Conservation (phyloP, 2,329 filamentous ascomycete species). For the Aspergillus ochraceoroseus region DNA sequence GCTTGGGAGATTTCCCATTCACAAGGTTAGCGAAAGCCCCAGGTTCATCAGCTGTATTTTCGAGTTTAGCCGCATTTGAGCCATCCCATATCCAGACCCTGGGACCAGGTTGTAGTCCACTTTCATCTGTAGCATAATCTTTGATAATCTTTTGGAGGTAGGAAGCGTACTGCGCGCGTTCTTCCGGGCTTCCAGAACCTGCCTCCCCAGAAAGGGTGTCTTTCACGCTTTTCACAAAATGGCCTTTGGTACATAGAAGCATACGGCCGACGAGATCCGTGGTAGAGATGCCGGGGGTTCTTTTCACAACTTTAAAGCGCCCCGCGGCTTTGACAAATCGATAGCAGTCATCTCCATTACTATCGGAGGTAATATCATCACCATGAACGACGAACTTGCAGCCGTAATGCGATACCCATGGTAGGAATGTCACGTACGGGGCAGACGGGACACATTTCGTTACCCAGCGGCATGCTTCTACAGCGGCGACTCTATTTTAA, state of each 20-base stretch:
- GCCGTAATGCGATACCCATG: constrained; percentile 92
- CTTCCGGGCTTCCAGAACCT: constrained; percentile 63
- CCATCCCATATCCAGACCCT: constrained; percentile 79
- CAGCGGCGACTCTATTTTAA: constrained; percentile 65
- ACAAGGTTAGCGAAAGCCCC: constrained; percentile 66
- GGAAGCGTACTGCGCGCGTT: constrained; percentile 58
- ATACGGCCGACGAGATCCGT: constrained; percentile 98
- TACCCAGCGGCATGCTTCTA: constrained; percentile 92
- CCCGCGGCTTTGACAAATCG: constrained; percentile 92
- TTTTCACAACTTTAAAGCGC: constrained; percentile 93
- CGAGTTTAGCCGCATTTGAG: constrained; percentile 34
- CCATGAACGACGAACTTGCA: constrained; percentile 95
- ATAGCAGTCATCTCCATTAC: constrained; percentile 91
- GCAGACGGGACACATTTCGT: constrained; percentile 77
- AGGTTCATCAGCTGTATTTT: constrained; percentile 51
- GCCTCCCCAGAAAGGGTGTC: constrained; percentile 65
- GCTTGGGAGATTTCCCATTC: constrained; percentile 63
- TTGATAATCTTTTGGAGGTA: constrained; percentile 72
- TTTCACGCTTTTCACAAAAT: constrained; percentile 81
- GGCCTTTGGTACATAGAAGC: constrained; percentile 89
- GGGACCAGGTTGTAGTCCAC: constrained; percentile 69
- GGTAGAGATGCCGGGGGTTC: constrained; percentile 92
- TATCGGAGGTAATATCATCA: constrained; percentile 95
- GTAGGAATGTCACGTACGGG: constrained; percentile 88
- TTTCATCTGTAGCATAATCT: constrained; percentile 83